A percentile compares a stretch with the other conserved stretches of the same genome.
phyloP scores from a whole-genome alignment of 1,284 basidiomycete genomes.

The Ustilago nuda region DNA sequence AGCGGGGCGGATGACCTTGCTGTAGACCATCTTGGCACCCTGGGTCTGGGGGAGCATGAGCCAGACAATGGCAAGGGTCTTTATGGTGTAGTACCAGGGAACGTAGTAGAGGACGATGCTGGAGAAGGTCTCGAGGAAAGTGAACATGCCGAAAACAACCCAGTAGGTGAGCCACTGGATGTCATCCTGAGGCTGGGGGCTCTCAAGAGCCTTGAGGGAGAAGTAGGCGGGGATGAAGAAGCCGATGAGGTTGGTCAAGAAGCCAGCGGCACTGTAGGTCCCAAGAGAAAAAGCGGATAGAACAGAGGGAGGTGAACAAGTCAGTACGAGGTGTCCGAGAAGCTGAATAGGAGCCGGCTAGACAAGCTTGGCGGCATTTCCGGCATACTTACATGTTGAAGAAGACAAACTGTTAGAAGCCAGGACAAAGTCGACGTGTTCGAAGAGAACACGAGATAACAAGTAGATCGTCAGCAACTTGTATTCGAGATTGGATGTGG shows the following conservation, averaged over 20 bases:
- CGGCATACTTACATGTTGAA: slow-evolving; percentile 64
- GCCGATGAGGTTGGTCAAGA: slow-evolving; percentile 68
- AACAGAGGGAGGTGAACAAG: neutral
- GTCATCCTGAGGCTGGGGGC: slow-evolving; percentile 68
- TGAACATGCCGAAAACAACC: slow-evolving; percentile 69
- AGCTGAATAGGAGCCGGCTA: neutral
- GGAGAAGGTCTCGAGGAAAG: slow-evolving; percentile 67
- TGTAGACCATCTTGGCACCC: slow-evolving; percentile 69
- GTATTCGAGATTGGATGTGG: neutral
- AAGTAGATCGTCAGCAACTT: neutral
- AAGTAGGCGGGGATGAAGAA: slow-evolving; percentile 69
- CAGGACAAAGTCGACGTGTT: slow-evolving; percentile 13
- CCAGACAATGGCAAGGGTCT: slow-evolving; percentile 86
- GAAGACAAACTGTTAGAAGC: slow-evolving; percentile 70
- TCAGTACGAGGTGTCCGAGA: neutral
- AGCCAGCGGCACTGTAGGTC: slow-evolving; percentile 62
- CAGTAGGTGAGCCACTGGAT: slow-evolving; percentile 70
- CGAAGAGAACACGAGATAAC: neutral
- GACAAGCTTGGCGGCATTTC: neutral
- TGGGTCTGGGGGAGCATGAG: slow-evolving; percentile 87
- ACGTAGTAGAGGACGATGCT: slow-evolving; percentile 74
- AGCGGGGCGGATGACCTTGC: slow-evolving; percentile 64
- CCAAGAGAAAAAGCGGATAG: neutral
- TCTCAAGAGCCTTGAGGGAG: slow-evolving; percentile 68
- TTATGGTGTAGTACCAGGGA: slow-evolving; percentile 85